Evolutionary conservation across 441 rosid species (phyloP).

Genomic region (Gossypium lobatum): DNA sequence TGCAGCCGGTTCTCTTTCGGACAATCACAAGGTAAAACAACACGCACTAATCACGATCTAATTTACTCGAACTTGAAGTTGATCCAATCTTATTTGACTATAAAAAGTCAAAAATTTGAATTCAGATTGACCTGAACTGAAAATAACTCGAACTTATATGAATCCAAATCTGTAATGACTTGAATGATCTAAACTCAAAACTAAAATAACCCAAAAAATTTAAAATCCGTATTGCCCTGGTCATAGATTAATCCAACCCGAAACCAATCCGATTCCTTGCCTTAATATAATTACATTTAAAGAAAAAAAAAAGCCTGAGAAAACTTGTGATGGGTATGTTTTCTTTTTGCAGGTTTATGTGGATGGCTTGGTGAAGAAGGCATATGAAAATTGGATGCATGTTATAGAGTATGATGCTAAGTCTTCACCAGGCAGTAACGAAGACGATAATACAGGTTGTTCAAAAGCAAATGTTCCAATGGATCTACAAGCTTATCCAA

Average conservation of each 20-base stretch:
- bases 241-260: too few species aligned
- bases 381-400: conserved; percentile 89
- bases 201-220: too few species aligned
- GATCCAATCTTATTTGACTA: not conserved
- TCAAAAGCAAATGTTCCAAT: conserved; percentile 32
- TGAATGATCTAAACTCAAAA: too few species aligned
- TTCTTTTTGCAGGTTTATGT: conserved; percentile 52
- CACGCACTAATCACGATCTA: not conserved
- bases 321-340: conserved; percentile 10
- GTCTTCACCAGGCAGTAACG: conserved; percentile 52
- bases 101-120: too few species aligned
- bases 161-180: too few species aligned
- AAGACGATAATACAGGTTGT: conserved; percentile 32
- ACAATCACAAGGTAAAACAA: conserved; percentile 65
- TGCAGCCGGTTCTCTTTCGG: conserved; percentile 74
- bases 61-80: not conserved
- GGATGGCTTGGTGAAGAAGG: conserved; percentile 78
- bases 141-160: too few species aligned
- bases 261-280: not conserved
- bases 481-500: conserved; percentile 34
- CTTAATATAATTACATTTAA: not conserved
- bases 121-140: not conserved
- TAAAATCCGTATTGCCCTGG: too few species aligned
- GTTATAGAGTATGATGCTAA: conserved; percentile 92
- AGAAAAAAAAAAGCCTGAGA: not conserved